Conservation (phyloP, 257 asterid species). For the Cynanchum wilfordii region DNA sequence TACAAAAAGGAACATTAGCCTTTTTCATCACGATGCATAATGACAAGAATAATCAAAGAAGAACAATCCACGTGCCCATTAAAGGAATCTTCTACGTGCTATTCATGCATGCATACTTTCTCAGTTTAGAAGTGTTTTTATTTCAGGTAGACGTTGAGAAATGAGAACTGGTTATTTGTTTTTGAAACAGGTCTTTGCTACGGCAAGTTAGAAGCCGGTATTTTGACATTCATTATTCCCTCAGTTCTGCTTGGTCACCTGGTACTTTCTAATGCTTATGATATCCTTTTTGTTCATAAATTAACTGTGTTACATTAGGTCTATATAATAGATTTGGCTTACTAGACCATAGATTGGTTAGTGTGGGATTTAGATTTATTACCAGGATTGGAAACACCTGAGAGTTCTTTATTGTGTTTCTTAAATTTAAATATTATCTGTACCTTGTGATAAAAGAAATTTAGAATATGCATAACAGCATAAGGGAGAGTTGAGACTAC, state of each 20-base stretch:
- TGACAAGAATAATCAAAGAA: too few species aligned
- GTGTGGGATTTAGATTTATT: not conserved
- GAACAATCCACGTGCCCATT: too few species aligned
- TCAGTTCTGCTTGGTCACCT: conserved; percentile 74
- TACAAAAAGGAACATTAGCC: too few species aligned
- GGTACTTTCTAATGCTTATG: conserved; percentile 32
- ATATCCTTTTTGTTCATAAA: not conserved
- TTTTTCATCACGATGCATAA: too few species aligned
- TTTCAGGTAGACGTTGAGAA: not conserved
- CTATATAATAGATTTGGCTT: not conserved
- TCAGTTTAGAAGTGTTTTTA: not conserved
- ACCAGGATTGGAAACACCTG: not conserved
- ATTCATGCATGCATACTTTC: not conserved
- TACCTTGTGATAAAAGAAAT: not conserved
- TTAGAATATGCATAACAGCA: not conserved
- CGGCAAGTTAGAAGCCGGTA: conserved; percentile 85
- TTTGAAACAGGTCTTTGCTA: conserved; percentile 61
- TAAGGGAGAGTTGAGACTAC: not conserved
- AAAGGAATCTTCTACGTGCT: not conserved
- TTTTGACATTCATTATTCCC: conserved; percentile 76
- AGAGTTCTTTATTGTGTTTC: not conserved
- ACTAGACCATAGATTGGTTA: not conserved
- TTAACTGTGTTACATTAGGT: not conserved
- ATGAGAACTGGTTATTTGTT: conserved; percentile 1
- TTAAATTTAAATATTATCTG: not conserved